Evolutionary conservation across 768 basidiomycete species (phyloP).

Genomic region (Mycena kentingensis): DNA sequence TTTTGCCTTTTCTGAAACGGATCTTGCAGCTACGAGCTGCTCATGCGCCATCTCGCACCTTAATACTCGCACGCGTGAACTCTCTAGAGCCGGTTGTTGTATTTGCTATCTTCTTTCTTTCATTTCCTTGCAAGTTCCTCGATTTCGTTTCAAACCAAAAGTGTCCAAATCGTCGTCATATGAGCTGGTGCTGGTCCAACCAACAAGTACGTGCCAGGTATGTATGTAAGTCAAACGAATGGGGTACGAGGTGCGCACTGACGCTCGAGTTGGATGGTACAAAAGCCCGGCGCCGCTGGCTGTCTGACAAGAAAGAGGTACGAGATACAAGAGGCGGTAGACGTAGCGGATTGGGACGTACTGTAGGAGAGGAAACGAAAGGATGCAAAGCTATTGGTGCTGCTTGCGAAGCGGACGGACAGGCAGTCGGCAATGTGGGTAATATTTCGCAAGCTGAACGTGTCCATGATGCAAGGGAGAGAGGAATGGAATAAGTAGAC

Average conservation of each 20-base stretch:
- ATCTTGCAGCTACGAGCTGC: slow-evolving; percentile 47
- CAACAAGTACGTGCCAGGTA: too few relatives aligned
- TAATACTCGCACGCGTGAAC: too few relatives aligned
- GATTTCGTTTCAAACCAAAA: too few relatives aligned
- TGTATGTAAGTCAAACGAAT: too few relatives aligned
- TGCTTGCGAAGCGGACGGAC: slow-evolving; percentile 15
- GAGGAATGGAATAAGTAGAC: slow-evolving; percentile 25
- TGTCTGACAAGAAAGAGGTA: slow-evolving; percentile 18
- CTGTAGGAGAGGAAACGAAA: slow-evolving; percentile 10
- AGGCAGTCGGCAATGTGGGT: slow-evolving; percentile 17
- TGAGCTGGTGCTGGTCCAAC: too few relatives aligned
- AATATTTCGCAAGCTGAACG: slow-evolving; percentile 18
- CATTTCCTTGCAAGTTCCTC: too few relatives aligned
- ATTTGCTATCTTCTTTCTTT: too few relatives aligned
- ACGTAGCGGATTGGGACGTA: slow-evolving; percentile 7
- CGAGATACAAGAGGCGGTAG: slow-evolving; percentile 6
- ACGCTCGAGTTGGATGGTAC: slow-evolving; percentile 22
- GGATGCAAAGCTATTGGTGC: slow-evolving; percentile 16
- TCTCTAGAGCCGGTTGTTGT: too few relatives aligned
- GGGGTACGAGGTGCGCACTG: slow-evolving; percentile 25
- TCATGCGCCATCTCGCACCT: slow-evolving; percentile 54
- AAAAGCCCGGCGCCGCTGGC: slow-evolving; percentile 4
- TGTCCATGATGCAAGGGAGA: slow-evolving; percentile 18
- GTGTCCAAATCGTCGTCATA: too few relatives aligned
- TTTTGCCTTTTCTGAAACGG: not conserved